Evolutionary conservation across 2,329 filamentous ascomycete species (phyloP).

Genomic region (Aspergillus proliferans): DNA sequence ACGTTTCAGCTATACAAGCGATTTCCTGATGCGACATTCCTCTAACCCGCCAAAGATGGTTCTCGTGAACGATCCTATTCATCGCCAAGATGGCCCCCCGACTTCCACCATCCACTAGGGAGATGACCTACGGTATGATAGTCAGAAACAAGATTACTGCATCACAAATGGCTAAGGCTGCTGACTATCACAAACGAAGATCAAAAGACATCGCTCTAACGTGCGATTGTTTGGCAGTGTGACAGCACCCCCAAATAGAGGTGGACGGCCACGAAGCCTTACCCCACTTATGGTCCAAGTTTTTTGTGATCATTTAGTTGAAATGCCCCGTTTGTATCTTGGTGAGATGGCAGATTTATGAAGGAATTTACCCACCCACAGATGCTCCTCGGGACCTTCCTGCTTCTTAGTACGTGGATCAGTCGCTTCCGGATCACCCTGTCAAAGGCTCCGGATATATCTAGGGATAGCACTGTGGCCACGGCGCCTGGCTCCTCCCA

Average conservation of each 20-base stretch:
- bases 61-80: background rate
- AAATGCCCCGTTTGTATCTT: conserved; percentile 25
- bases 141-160: background rate
- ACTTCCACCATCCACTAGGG: background rate
- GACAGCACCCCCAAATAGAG: conserved; percentile 8
- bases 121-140: background rate
- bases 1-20: too few relatives aligned
- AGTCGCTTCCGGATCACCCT: background rate
- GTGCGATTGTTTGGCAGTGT: conserved; percentile 6
- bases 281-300: conserved; percentile 23
- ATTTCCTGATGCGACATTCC: too few relatives aligned
- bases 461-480: background rate
- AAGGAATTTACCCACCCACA: conserved; percentile 1
- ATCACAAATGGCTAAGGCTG: too few relatives aligned
- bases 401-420: background rate
- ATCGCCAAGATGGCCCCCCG: background rate
- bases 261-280: conserved; percentile 14
- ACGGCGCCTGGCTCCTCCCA: too few relatives aligned
- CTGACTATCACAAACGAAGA: too few relatives aligned
- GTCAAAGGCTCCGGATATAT: background rate
- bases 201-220: background rate
- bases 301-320: conserved; percentile 22
- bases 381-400: background rate
- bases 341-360: conserved; percentile 23
- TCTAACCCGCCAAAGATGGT: too few relatives aligned